Percentiles rank a stretch among this genome's conserved stretches.
Evolutionary conservation across 306 rosid species (phyloP).

Genomic region (Arachis hypogaea): DNA sequence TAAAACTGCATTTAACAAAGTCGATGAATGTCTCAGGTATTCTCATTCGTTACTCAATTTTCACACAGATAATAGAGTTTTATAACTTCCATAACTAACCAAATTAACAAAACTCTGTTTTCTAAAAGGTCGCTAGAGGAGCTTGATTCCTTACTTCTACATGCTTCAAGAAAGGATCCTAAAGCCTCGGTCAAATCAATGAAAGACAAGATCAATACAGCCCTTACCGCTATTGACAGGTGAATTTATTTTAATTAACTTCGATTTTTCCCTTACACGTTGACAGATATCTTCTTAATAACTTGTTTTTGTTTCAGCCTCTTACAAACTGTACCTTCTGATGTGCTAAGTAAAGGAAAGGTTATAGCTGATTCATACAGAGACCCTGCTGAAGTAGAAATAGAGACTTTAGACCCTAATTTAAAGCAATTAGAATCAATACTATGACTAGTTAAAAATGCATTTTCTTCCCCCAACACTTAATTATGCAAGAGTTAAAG

Average conservation of each 20-base stretch:
- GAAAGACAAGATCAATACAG: constrained; percentile 63
- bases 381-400: constrained; percentile 52
- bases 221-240: constrained; percentile 75
- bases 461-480: constrained; percentile 1
- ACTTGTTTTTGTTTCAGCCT: constrained; percentile 62
- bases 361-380: constrained; percentile 77
- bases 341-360: constrained; percentile 75
- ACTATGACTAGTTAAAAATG: constrained; percentile 45
- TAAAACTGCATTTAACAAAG: constrained; percentile 59
- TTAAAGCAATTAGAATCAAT: constrained; percentile 75
- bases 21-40: constrained; percentile 90
- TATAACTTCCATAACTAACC: constrained; percentile 1
- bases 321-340: constrained; percentile 83
- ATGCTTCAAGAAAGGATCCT: constrained; percentile 86
- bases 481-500: not conserved
- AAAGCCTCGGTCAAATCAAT: constrained; percentile 74
- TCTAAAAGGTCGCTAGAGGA: constrained; percentile 86
- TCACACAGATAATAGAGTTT: constrained; percentile 9
- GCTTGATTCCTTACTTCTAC: constrained; percentile 73
- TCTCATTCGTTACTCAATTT: constrained; percentile 1
- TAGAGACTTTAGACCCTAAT: constrained; percentile 58
- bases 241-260: constrained; percentile 27
- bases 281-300: constrained; percentile 14
- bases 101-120: constrained; percentile 14
- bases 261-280: not conserved